phyloP scores from a whole-genome alignment of 1,284 basidiomycete species.

The Pisolithus thermaeus region DNA sequence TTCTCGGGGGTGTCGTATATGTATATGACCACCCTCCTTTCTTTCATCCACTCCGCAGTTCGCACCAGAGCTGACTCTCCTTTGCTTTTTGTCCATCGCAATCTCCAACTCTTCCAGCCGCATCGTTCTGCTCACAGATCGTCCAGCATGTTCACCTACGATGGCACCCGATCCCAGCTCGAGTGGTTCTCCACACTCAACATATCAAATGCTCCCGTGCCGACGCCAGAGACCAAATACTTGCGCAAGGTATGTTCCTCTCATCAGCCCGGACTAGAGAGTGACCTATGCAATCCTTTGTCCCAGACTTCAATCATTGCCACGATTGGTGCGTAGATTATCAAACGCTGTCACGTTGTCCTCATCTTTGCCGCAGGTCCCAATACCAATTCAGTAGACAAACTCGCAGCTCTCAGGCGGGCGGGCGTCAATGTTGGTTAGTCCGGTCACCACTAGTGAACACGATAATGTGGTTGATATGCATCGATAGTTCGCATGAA shows the following conservation, averaged over 20 bases:
- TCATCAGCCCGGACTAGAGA: neutral
- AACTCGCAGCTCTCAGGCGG: conserved; percentile 72
- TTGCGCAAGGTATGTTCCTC: conserved; percentile 69
- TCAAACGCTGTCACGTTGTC: conserved; percentile 14
- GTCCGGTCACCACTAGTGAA: conserved; percentile 23
- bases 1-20: conserved; percentile 1
- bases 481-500: conserved; percentile 85
- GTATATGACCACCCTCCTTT: conserved; percentile 1
- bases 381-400: conserved; percentile 87
- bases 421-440: conserved; percentile 95
- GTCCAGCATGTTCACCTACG: conserved; percentile 43
- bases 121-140: conserved; percentile 13
- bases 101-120: conserved; percentile 5
- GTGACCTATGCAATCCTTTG: conserved; percentile 8
- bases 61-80: conserved; percentile 9
- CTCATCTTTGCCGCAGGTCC: conserved; percentile 53
- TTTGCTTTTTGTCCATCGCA: neutral
- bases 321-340: conserved; percentile 73
- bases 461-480: neutral
- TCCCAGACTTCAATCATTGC: conserved; percentile 90
- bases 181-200: conserved; percentile 86
- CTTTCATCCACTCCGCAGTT: neutral
- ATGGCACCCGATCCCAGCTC: conserved; percentile 73
- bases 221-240: conserved; percentile 76
- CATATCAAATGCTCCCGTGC: conserved; percentile 61